phyloP scores from a whole-genome alignment of 352 stramenopile genomes.

The Pythium biforme region DNA sequence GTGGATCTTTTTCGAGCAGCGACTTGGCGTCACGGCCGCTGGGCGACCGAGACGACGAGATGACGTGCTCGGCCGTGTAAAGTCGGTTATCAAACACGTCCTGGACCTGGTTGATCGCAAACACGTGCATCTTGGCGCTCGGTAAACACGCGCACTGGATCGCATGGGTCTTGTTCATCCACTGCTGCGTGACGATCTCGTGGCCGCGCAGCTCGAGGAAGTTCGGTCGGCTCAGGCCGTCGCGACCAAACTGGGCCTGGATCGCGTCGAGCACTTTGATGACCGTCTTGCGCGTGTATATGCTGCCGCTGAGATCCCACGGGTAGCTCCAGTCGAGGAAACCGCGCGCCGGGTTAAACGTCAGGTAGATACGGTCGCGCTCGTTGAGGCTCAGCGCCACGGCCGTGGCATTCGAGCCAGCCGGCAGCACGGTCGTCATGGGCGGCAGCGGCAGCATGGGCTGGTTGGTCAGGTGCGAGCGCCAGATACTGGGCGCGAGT shows the following conservation, averaged over 20 bases:
- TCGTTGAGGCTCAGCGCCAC: conserved; percentile 19
- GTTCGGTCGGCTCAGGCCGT: conserved; percentile 60
- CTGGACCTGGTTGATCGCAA: conserved; percentile 88
- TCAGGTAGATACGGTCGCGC: conserved; percentile 26
- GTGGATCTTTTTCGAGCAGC: conserved; percentile 7
- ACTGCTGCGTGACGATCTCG: conserved; percentile 36
- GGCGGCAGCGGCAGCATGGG: conserved; percentile 45
- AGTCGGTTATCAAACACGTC: conserved; percentile 71
- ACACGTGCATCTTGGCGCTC: conserved; percentile 64
- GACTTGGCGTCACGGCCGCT: conserved; percentile 25
- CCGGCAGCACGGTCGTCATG: conserved; percentile 29
- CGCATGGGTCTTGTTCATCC: conserved; percentile 27
- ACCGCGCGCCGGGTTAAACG: conserved; percentile 49
- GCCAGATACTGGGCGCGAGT: conserved; percentile 73
- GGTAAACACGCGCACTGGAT: conserved; percentile 46
- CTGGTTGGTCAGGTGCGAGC: conserved; percentile 60
- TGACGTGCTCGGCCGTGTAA: conserved; percentile 32
- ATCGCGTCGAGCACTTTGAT: conserved; percentile 34
- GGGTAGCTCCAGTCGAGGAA: conserved; percentile 80
- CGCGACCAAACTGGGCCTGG: conserved; percentile 24
- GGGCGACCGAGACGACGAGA: conserved; percentile 17
- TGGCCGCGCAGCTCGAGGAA: conserved; percentile 60
- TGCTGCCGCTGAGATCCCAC: conserved; percentile 83
- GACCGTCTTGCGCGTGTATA: conserved; percentile 54
- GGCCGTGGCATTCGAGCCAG: not conserved